Base-by-base conservation (phyloP, 2,329 filamentous ascomycete genomes). In the Stagonosporopsis tanaceti region DNA sequence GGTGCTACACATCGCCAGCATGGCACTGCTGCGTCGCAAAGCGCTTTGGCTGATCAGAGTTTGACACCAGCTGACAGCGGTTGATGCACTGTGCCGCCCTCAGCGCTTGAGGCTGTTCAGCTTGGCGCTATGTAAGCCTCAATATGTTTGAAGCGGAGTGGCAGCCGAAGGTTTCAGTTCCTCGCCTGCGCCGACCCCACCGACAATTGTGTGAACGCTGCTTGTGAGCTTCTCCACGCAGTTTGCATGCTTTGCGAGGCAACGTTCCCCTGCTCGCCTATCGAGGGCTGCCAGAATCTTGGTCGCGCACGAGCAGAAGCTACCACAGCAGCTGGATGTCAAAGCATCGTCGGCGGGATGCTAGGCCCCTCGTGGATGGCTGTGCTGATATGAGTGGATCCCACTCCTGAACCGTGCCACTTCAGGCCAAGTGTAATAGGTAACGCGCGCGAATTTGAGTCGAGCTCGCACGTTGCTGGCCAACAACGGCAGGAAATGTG, bases 401-500 rank as follows among this genome's bases (percentile, higher is more conserved):
- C n/a, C 39, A 57, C 48, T 53, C 54, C 54, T 57, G 54, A 53
- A 37, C 48, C 27, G 54, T 57, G 48, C 48, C 54, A 12, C 17
- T 39, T 57, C 48, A 5, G 35, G 45, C 25, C 34, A 57, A 57
- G 54, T 40, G 54, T 34, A 6, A 40, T 28, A 30, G 28, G 50
- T 63, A 69, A 60, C 66, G 66, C 66, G 65, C 65, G 66, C 66
- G 55, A 58, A 46, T 47, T 61, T 54, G 45, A 60, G 52, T 57
- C 57, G 52, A 54, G 47, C 40, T 59, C 37, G 51, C 44, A 54
- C 55, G 48, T 47, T 53, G 58, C 62, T 63, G 60, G 59, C 59
- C 53, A 59, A 55, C 42, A 47, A 50, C 28, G 44, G 61, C 58
- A 67, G 56, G 61, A 59, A 47, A 59, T 51, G 22, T 35, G 47